These are phyloP conservation scores for Colletotrichum agaves DNA, from an alignment of 2,329 filamentous ascomycete genomes.

Conservation along the genomic window DNA sequence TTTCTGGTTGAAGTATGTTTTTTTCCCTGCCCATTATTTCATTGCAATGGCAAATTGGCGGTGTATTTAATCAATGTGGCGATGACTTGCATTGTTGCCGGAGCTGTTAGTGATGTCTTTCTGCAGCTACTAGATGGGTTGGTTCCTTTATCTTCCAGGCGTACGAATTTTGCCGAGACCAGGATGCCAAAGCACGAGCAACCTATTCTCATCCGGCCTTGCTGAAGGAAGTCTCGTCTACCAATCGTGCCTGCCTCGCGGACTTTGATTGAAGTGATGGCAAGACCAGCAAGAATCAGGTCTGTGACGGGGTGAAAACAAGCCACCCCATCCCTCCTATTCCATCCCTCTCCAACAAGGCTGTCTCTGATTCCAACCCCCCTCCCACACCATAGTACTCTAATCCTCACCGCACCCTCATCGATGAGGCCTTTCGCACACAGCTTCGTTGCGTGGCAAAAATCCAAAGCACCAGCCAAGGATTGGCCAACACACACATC, in stretches of 20 bases:
- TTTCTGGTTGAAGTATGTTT: background rate
- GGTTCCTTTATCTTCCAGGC: background rate
- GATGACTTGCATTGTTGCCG: constrained; percentile 32
- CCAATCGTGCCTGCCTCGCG: no score
- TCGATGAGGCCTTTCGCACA: constrained; percentile 7
- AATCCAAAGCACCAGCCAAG: background rate
- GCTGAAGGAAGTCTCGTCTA: no score
- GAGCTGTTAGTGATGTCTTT: constrained; percentile 16
- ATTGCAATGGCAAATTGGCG: constrained; percentile 7
- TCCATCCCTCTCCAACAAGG: background rate
- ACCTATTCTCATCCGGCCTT: no score
- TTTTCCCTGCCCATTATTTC: constrained; percentile 17
- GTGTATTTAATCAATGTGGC: constrained; percentile 23
- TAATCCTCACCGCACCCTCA: background rate
- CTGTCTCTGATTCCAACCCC: background rate
- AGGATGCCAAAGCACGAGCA: no score
- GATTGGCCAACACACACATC: background rate
- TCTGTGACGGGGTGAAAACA: constrained; percentile 4
- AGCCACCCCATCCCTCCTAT: constrained; percentile 3
- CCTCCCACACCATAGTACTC: background rate
- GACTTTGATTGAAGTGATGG: no score
- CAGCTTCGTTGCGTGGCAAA: constrained; percentile 2
- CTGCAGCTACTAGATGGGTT: background rate
- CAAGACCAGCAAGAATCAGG: no score
- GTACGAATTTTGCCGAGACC: background rate